Evolutionary conservation across 345 rosid genomes (phyloP), one percentile per base, ranked within the genome.

Genomic region (Citrus cavaleriei): DNA sequence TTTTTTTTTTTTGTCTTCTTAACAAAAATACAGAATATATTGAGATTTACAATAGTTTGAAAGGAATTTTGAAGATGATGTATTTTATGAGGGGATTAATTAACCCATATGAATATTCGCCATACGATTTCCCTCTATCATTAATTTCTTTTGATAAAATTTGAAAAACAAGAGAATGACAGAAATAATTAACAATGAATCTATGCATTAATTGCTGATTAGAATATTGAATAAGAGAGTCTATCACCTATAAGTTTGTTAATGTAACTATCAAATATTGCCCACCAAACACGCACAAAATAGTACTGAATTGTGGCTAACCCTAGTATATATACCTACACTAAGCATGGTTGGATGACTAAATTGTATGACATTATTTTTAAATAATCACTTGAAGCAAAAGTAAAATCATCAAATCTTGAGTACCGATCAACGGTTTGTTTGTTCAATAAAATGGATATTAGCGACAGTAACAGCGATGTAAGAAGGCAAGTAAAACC

Each of bases 371-470:
- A 27, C 63, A 7, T 66, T 24, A 30, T 80, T 77, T 76, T 13
- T 46, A 1, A 71, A n/a, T 40, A 54, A 54, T 16, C 58, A 54
- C 51, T 76, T 81, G 0, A 72, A 24, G 63, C 32, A 65, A 32
- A 81, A 76, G 80, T 1, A 24, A 81, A 12, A 71, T 42, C 25
- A 76, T 77, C 58, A 10, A 65, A 18, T 3, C 58, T 59, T 24
- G 4, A 61, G 30, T 57, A 6, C 63, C 18, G 14, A 22, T 57
- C 4, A 16, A 55, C 0, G 13, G 22, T 27, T 19, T 16, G 32
- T 13, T 60, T 12, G 58, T 6, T 27, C 4, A 19, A 60, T 40
- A 60, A 19, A 55, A 40, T n/a, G 75, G 12, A 35, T 19, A 40
- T 35, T 12, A n/a, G 21, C 1, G 58, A 59, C 38, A 58, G 21